phyloP scores from a whole-genome alignment of 23 red algal genomes.

The Gracilaria caudata region DNA sequence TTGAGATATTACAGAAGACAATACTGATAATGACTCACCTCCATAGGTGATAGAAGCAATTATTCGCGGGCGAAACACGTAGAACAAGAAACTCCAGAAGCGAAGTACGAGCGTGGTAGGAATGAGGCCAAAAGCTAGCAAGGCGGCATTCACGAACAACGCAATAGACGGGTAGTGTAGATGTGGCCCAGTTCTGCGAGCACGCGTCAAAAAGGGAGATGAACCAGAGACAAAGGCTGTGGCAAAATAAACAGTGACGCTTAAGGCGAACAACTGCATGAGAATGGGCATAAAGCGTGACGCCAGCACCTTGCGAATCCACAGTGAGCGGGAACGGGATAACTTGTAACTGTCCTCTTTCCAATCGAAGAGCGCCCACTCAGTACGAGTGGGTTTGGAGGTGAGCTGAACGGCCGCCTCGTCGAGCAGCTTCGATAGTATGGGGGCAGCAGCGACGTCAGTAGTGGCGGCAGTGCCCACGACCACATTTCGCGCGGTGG shows the following conservation, averaged over 20 bases:
- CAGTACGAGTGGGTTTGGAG: background rate
- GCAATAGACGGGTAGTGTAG: slow-evolving; percentile 4
- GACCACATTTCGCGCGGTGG: background rate
- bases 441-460: slow-evolving; percentile 29
- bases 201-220: background rate
- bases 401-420: slow-evolving; percentile 15
- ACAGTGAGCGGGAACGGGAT: background rate
- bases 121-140: slow-evolving; percentile 30
- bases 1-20: slow-evolving; percentile 9
- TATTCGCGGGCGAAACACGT: slow-evolving; percentile 2
- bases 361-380: slow-evolving; percentile 59
- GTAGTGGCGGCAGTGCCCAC: slow-evolving; percentile 19
- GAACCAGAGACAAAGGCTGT: background rate
- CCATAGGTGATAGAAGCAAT: slow-evolving; percentile 41
- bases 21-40: background rate
- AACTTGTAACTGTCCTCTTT: slow-evolving; percentile 27
- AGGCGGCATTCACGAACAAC: background rate
- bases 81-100: slow-evolving; percentile 35
- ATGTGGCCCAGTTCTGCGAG: background rate
- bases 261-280: slow-evolving; percentile 25
- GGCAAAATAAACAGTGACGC: slow-evolving; percentile 5
- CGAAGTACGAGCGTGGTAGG: slow-evolving; percentile 18
- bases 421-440: background rate
- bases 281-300: slow-evolving; percentile 5
- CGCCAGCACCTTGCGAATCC: background rate